Evolutionary conservation across 2,329 filamentous ascomycete genomes (phyloP), one percentile per base, ranked within the genome.

Genomic region (Ambrosiella beaveri): DNA sequence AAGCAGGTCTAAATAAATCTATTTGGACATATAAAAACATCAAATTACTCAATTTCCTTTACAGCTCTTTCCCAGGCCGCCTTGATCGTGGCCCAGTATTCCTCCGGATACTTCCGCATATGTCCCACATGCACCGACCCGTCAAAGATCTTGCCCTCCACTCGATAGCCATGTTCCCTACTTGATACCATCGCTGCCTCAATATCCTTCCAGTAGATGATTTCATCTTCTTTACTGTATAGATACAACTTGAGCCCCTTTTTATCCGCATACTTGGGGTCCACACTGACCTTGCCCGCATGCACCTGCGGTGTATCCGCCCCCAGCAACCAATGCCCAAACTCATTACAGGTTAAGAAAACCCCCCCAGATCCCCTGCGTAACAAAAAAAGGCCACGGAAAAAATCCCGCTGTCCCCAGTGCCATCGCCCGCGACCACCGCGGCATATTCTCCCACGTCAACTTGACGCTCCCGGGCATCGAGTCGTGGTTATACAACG

Each of bases 41-140:
- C 17, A 12, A 51, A 35, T 51, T 19, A 51, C 3, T 11, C 8
- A 27, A 11, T 15, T 38, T 51, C 41, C 47, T 52, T 53, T 13
- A 44, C 49, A 36, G 56, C 56, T 40, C 9, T 47, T 15, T 44
- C 51, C 61, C 61, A 62, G n/a, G 53, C 51, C 3, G n/a, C 39
- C 12, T 50, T 39, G n/a, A 62, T 54, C 12, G 40, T 37, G 5
- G 41, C 64, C 81, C 81, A 85, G 64, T 85, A 85, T 65, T 75
- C 71, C 38, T 72, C 72, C 0, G 75, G 74, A 58, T 81, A 74
- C 66, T 73, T 68, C 15, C 75, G 70, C 69, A 84, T 76, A 64
- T 84, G 80, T 1, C 77, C 79, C 15, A 82, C 81, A 66, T 85
- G 81, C 1, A 73, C 69, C 54, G 76, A 80, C 3, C 74, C 76